Conservation (phyloP, 768 basidiomycete species). For the Tulasnella sp. region DNA sequence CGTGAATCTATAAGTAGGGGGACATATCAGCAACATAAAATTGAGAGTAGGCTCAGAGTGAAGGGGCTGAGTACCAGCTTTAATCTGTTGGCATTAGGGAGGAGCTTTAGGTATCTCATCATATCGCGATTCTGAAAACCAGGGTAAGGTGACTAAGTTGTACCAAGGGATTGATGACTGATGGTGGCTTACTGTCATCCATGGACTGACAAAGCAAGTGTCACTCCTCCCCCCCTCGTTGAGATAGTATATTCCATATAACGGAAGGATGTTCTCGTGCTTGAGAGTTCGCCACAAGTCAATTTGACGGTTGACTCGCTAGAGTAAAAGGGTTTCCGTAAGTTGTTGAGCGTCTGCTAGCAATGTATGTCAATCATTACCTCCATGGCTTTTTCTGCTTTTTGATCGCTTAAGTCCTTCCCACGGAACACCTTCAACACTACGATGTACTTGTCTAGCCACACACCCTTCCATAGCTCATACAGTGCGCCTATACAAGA, state of each 20-base stretch:
- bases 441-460: constrained; percentile 2
- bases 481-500: not conserved
- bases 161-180: not conserved
- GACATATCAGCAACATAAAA: not conserved
- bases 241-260: constrained; percentile 1
- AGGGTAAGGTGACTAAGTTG: not conserved
- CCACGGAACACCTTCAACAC: constrained; percentile 11
- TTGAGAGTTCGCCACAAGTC: constrained; percentile 4
- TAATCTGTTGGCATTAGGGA: constrained; percentile 6
- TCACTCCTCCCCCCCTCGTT: not conserved
- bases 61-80: not conserved
- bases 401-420: not conserved
- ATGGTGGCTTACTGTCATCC: not conserved
- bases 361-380: not conserved
- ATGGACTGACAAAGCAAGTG: constrained; percentile 5
- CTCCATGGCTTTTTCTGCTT: not conserved
- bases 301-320: constrained; percentile 11
- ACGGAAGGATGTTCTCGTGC: not conserved
- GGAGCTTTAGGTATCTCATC: not conserved
- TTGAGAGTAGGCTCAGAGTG: not conserved
- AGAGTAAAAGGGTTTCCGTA: not conserved
- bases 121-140: not conserved
- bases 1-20: not conserved
- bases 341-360: not conserved
- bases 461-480: constrained; percentile 8